Conservation (phyloP, 345 rosid genomes). For the Eucalyptus tenuipes region DNA sequence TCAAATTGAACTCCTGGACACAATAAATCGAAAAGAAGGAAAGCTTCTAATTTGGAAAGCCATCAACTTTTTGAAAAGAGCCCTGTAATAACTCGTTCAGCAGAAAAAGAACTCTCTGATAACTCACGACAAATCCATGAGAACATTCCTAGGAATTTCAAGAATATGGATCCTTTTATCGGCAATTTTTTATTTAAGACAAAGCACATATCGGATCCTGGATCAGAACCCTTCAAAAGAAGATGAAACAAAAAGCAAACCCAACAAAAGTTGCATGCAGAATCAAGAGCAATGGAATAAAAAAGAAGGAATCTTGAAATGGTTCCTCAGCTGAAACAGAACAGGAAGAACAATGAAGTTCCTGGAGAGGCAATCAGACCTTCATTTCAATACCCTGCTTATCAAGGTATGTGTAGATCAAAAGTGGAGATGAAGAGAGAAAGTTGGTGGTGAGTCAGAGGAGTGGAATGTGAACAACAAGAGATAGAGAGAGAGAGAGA, state of each 20-base stretch:
- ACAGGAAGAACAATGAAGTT: neutral
- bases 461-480: neutral
- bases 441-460: neutral
- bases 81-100: neutral
- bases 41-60: neutral
- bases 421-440: neutral
- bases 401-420: neutral
- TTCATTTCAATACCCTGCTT: neutral
- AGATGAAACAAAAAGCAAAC: neutral
- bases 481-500: neutral
- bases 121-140: neutral
- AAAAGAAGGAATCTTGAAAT: neutral
- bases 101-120: neutral
- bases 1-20: neutral
- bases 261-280: neutral
- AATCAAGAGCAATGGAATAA: neutral
- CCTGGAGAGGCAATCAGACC: neutral
- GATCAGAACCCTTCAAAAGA: neutral
- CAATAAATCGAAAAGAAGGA: neutral
- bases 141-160: neutral
- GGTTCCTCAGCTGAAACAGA: neutral
- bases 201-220: neutral
- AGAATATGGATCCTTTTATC: neutral
- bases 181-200: neutral
- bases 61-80: neutral